Percentiles rank a stretch among this genome's conserved stretches.
phyloP scores from a whole-genome alignment of 169 alveolate species.

The Eimeria maxima region DNA sequence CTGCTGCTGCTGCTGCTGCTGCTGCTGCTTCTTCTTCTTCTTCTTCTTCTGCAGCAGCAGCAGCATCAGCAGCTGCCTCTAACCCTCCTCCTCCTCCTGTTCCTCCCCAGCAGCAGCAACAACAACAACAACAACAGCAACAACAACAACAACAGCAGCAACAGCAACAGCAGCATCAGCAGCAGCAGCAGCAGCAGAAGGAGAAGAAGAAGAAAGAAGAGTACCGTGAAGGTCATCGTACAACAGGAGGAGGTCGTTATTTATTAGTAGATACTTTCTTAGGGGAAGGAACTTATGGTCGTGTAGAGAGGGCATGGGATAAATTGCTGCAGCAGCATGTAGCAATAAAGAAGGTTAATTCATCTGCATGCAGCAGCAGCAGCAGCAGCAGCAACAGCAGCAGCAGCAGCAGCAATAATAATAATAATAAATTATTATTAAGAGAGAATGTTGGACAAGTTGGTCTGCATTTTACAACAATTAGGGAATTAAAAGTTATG shows the following conservation, averaged over 20 bases:
- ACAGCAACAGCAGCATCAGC: neutral
- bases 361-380: slow-evolving; percentile 15
- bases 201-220: too few relatives aligned
- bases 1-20: too few relatives aligned
- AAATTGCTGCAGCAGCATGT: slow-evolving; percentile 89
- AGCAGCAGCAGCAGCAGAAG: slow-evolving; percentile 12
- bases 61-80: neutral
- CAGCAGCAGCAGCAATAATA: too few relatives aligned
- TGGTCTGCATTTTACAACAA: slow-evolving; percentile 92
- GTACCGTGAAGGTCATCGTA: too few relatives aligned
- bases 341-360: slow-evolving; percentile 92
- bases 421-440: neutral
- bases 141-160: too few relatives aligned
- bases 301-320: slow-evolving; percentile 97
- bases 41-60: too few relatives aligned
- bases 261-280: slow-evolving; percentile 85
- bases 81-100: neutral
- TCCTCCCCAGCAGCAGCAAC: too few relatives aligned
- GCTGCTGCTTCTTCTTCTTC: too few relatives aligned
- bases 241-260: slow-evolving; percentile 65
- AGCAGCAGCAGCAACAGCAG: slow-evolving; percentile 3
- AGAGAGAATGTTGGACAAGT: slow-evolving; percentile 86
- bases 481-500: slow-evolving; percentile 92
- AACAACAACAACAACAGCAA: too few relatives aligned
- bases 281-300: slow-evolving; percentile 99